Evolutionary conservation across 345 rosid species (phyloP).

Genomic region (Salix udensis): DNA sequence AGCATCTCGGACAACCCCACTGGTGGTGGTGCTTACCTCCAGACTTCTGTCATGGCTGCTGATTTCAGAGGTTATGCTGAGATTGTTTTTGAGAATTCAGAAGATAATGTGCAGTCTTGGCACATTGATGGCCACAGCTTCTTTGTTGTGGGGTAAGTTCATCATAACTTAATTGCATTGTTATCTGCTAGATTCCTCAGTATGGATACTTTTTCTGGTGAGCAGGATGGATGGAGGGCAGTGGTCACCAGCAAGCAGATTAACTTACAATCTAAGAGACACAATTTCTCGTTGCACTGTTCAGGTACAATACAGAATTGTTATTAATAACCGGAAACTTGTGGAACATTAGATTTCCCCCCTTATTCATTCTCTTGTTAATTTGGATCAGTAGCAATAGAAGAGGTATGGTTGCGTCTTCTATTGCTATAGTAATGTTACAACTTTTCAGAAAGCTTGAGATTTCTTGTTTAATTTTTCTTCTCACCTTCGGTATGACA

Average conservation of each 20-base stretch:
- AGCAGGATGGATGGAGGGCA: constrained; percentile 37
- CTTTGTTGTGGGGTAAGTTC: constrained; percentile 31
- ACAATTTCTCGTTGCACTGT: constrained; percentile 33
- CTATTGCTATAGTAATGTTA: neutral
- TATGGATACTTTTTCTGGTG: neutral
- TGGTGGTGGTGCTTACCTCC: constrained; percentile 22
- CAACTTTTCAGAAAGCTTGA: neutral
- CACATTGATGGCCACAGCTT: constrained; percentile 26
- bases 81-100: constrained; percentile 31
- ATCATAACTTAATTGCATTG: neutral
- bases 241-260: constrained; percentile 29
- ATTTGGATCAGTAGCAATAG: neutral
- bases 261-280: constrained; percentile 25
- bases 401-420: neutral
- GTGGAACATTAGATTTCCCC: neutral
- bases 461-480: neutral
- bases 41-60: constrained; percentile 32
- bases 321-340: neutral
- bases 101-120: constrained; percentile 26
- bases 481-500: neutral
- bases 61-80: constrained; percentile 28
- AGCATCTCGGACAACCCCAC: constrained; percentile 29
- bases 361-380: neutral
- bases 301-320: constrained; percentile 15
- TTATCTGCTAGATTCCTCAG: neutral